Evolutionary conservation across 345 rosid species (phyloP).

Genomic region (Eucalyptus pauciflora): DNA sequence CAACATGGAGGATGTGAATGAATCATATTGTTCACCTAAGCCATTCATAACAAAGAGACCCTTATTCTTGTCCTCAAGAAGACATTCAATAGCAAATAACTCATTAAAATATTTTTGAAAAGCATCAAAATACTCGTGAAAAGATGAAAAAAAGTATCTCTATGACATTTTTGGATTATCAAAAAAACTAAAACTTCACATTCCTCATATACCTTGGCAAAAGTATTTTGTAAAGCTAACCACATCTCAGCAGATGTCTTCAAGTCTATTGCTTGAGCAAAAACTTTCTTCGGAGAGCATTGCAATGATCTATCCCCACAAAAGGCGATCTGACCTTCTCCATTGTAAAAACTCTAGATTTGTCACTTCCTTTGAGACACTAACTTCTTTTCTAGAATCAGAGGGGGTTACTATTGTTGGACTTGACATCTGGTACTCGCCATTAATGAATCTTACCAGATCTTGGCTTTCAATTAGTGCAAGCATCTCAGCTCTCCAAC

Average conservation of each 20-base stretch:
- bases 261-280: background rate
- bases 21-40: background rate
- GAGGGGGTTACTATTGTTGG: background rate
- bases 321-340: background rate
- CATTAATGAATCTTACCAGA: background rate
- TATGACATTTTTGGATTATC: background rate
- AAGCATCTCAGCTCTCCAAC: background rate
- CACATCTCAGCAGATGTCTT: background rate
- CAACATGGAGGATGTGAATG: background rate
- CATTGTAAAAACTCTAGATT: background rate
- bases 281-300: background rate
- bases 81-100: background rate
- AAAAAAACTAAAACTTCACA: background rate
- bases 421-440: no score
- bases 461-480: background rate
- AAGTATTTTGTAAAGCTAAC: background rate
- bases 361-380: background rate
- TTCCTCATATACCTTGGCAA: background rate
- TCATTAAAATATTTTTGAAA: background rate
- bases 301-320: background rate
- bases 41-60: background rate
- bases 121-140: background rate
- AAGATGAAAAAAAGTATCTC: background rate
- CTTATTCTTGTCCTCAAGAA: background rate
- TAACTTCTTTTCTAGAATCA: background rate